Conservation (phyloP, 441 rosid genomes). For the California macrophylla region DNA sequence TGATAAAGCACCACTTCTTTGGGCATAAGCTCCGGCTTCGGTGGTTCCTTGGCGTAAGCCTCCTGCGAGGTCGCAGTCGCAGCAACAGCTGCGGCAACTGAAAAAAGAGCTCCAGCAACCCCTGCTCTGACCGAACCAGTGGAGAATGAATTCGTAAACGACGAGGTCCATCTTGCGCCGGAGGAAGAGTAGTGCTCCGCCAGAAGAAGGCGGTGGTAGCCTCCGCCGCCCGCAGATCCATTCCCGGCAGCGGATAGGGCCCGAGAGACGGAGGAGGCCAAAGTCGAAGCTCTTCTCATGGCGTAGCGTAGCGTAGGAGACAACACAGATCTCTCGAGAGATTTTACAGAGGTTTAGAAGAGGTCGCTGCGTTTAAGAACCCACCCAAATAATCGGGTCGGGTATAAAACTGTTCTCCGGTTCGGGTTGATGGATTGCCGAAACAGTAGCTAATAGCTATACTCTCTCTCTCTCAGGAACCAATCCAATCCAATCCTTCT, state of each 20-base stretch:
- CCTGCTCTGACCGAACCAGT: slow-evolving; percentile 18
- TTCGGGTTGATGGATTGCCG: background rate
- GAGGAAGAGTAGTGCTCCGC: background rate
- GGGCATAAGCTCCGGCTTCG: slow-evolving; percentile 34
- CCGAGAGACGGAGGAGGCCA: slow-evolving; percentile 1
- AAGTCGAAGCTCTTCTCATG: slow-evolving; percentile 1
- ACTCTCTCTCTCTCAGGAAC: too few relatives aligned
- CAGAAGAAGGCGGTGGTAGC: background rate
- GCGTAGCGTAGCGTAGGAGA: background rate
- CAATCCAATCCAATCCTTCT: background rate
- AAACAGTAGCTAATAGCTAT: too few relatives aligned
- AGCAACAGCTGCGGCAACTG: slow-evolving; percentile 21
- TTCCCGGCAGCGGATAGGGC: background rate
- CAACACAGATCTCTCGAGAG: background rate
- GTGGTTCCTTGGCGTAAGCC: slow-evolving; percentile 45
- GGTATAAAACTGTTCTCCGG: background rate
- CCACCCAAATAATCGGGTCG: background rate
- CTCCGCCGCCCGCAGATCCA: background rate
- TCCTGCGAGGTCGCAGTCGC: slow-evolving; percentile 43
- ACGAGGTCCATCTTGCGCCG: background rate
- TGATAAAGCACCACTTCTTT: slow-evolving; percentile 75
- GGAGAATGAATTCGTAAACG: background rate
- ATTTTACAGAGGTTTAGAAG: background rate
- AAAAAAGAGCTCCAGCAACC: slow-evolving; percentile 13
- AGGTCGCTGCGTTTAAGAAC: background rate